Evolutionary conservation across 106 monocot genomes (phyloP).

Genomic region (Cymbidium sinense): DNA sequence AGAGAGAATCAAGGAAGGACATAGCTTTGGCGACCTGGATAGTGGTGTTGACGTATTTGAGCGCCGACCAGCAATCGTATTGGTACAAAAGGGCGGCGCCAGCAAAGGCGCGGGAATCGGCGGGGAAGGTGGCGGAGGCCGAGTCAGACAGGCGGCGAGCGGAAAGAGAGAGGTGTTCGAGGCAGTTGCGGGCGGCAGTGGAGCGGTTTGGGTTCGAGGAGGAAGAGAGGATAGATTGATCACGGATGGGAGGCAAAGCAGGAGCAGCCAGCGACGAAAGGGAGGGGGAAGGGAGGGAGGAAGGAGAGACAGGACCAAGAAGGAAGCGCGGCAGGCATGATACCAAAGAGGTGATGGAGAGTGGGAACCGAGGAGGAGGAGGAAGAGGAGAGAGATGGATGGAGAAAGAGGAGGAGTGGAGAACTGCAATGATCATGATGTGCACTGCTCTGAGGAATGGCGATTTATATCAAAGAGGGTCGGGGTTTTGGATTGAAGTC

Average conservation of each 20-base stretch:
- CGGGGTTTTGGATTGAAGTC: neutral
- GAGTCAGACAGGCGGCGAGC: slow-evolving; percentile 15
- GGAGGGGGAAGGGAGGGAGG: slow-evolving; percentile 15
- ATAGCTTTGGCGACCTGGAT: slow-evolving; percentile 37
- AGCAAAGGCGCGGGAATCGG: slow-evolving; percentile 19
- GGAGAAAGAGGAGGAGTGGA: slow-evolving; percentile 18
- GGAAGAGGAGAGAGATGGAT: slow-evolving; percentile 9
- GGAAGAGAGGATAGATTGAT: slow-evolving; percentile 37
- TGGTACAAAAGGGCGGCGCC: slow-evolving; percentile 68
- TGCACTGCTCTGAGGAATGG: neutral
- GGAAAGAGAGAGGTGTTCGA: slow-evolving; percentile 35
- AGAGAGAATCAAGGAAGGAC: slow-evolving; percentile 28
- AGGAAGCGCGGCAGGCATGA: slow-evolving; percentile 34
- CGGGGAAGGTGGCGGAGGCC: neutral
- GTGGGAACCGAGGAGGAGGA: slow-evolving; percentile 7
- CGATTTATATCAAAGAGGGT: neutral
- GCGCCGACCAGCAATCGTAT: slow-evolving; percentile 79
- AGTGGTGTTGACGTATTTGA: slow-evolving; percentile 65
- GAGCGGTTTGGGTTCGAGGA: slow-evolving; percentile 31
- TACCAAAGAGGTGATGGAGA: neutral
- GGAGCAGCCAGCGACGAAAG: slow-evolving; percentile 20
- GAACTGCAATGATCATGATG: slow-evolving; percentile 5
- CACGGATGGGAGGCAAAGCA: slow-evolving; percentile 25
- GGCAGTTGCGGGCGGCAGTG: slow-evolving; percentile 44
- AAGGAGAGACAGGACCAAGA: slow-evolving; percentile 19